Evolutionary conservation across 2,329 filamentous ascomycete genomes (phyloP).

Genomic region (Helminthosporium solani): DNA sequence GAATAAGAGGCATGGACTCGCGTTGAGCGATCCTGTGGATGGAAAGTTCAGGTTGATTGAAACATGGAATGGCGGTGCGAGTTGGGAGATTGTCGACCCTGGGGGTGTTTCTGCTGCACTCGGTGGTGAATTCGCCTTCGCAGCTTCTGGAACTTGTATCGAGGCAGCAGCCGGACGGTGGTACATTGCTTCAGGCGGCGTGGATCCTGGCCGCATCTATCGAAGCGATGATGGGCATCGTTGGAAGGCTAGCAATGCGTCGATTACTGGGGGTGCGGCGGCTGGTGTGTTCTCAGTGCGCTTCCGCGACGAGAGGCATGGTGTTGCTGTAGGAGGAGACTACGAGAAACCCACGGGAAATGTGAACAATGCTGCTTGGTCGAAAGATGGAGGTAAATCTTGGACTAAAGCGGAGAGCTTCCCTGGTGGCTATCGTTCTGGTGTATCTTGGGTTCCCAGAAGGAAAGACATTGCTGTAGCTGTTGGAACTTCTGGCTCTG

Average conservation of each 20-base stretch:
- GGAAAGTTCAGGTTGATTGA: conserved; percentile 31
- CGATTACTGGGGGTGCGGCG: conserved; percentile 24
- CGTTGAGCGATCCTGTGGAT: conserved; percentile 32
- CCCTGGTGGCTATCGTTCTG: conserved; percentile 29
- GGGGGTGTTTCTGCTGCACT: conserved; percentile 21
- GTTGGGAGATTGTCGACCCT: conserved; percentile 20
- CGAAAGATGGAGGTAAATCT: conserved; percentile 22
- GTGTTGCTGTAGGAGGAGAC: conserved; percentile 31
- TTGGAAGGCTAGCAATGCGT: conserved; percentile 24
- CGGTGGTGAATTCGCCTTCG: conserved; percentile 26
- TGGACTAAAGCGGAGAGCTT: conserved; percentile 25
- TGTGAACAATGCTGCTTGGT: conserved; percentile 24
- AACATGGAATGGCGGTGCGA: conserved; percentile 25
- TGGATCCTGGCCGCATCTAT: conserved; percentile 27
- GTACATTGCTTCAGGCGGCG: conserved; percentile 31
- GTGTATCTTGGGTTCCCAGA: conserved; percentile 26
- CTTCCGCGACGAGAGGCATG: conserved; percentile 25
- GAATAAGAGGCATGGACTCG: conserved; percentile 20
- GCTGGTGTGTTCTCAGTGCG: conserved; percentile 33
- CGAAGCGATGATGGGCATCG: conserved; percentile 14
- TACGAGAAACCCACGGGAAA: conserved; percentile 24
- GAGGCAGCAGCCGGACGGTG: conserved; percentile 28
- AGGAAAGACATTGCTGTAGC: conserved; percentile 18
- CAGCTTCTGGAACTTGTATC: conserved; percentile 30
- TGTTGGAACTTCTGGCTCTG: conserved; percentile 30